Evolutionary conservation across 2,329 filamentous ascomycete species (phyloP), one percentile per base, ranked within the genome.

Genomic region (Triangularia verruculosa): DNA sequence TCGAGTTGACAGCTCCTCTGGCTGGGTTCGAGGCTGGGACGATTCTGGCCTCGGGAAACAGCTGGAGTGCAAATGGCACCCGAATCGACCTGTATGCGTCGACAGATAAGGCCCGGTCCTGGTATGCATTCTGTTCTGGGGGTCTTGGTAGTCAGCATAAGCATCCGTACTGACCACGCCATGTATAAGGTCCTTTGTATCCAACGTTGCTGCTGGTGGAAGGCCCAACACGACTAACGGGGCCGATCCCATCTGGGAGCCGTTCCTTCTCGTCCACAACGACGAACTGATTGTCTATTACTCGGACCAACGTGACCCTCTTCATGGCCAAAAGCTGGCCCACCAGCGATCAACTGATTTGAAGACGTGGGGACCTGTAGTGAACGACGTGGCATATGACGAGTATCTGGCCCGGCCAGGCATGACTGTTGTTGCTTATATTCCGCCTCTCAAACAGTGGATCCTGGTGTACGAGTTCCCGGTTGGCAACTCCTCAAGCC

Each of bases 201-300:
- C 84, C 61, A 82, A 85, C 67, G 82, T 91, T 43, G 88, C 87
- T 1, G 76, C 78, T 2, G 89, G 88, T 27, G 86, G 86, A 12
- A 80, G 79, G 32, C 87, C 87, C 1, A 71, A 79, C 0, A 83
- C 88, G 1, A 82, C 84, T 68, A 89, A 90, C 70, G 88, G 86
- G 1, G 74, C 86, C 34, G 88, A 86, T 0, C 86, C 88, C 0
- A 85, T 91, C 22, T 92, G 89, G 89, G 89, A 91, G 72, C 89
- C 89, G 0, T 90, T 89, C 74, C 75, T 91, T 32, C 70, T 86
- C 72, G 78, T 82, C 53, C 81, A 87, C 72, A 76, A 89, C 62
- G 80, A 83, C 60, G 78, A 84, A 59, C 76, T 91, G 17, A 81
- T 91, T 34, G 78, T 82, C 69, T 91, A 89, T 78, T 91, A 91